Percentiles rank a stretch among this genome's conserved stretches.
These are phyloP conservation scores for Aegilops umbellulata DNA, from an alignment of 176 grass and related monocot genomes.

Conservation along the genomic window DNA sequence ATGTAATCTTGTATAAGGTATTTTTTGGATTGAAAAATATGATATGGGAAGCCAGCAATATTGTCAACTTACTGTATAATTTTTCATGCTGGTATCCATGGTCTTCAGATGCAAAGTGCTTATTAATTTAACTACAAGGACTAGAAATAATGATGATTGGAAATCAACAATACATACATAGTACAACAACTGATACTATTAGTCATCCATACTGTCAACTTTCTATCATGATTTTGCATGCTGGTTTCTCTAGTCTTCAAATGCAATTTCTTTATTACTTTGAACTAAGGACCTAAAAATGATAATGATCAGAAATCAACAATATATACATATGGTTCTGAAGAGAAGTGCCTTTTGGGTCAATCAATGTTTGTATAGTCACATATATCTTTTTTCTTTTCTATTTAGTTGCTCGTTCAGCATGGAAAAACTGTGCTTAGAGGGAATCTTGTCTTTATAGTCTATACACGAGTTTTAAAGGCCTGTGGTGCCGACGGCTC, in stretches of 20 bases:
- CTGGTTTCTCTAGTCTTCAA: background rate
- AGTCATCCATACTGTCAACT: background rate
- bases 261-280: background rate
- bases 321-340: background rate
- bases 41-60: background rate
- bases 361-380: background rate
- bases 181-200: too few relatives aligned
- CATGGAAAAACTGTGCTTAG: background rate
- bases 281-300: background rate
- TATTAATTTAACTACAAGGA: background rate
- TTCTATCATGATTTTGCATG: background rate
- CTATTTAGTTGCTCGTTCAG: background rate
- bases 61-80: background rate
- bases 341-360: background rate
- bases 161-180: constrained; percentile 5
- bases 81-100: constrained; percentile 8
- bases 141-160: background rate
- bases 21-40: constrained; percentile 26
- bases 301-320: constrained; percentile 1
- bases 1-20: constrained; percentile 33
- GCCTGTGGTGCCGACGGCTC: background rate
- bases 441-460: background rate
- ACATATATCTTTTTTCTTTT: background rate
- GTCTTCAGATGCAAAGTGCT: background rate
- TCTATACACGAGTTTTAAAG: background rate